Percentiles rank a stretch among this genome's conserved stretches.
Evolutionary conservation across 345 rosid species (phyloP).

Genomic region (Moringa oleifera): DNA sequence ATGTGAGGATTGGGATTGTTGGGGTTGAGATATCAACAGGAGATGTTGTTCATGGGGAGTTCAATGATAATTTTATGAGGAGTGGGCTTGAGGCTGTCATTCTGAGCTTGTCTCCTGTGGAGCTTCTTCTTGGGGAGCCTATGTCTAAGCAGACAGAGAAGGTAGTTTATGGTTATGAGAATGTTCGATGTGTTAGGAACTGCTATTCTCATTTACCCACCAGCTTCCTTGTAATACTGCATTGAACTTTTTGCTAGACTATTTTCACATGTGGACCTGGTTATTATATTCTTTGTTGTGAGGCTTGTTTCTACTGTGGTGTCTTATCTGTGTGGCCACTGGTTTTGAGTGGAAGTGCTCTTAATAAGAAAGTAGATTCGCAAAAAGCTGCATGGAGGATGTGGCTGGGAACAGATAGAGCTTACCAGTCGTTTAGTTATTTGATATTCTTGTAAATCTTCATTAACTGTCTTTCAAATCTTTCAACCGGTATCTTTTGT

Average conservation of each 20-base stretch:
- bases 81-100: slow-evolving; percentile 81
- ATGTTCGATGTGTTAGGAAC: background rate
- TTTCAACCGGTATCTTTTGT: too few species aligned
- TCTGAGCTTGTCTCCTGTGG: slow-evolving; percentile 80
- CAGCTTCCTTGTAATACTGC: background rate
- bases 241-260: background rate
- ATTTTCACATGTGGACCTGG: too few species aligned
- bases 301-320: background rate
- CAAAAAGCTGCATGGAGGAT: too few species aligned
- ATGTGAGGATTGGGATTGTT: slow-evolving; percentile 70
- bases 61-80: slow-evolving; percentile 64
- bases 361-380: too few species aligned
- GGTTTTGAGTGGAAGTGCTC: too few species aligned
- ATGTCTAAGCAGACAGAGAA: slow-evolving; percentile 77
- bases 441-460: too few species aligned
- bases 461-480: too few species aligned
- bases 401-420: too few species aligned
- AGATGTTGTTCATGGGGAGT: slow-evolving; percentile 80
- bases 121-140: slow-evolving; percentile 66
- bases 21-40: slow-evolving; percentile 90
- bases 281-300: background rate
- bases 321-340: too few species aligned
- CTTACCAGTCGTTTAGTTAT: too few species aligned
- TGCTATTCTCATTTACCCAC: background rate
- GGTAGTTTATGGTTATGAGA: slow-evolving; percentile 36